A percentile compares a stretch with the other conserved stretches of the same genome.
These are phyloP conservation scores for Dendrostoma leiphaemia DNA, from an alignment of 2,329 filamentous ascomycete genomes.

Conservation along the genomic window DNA sequence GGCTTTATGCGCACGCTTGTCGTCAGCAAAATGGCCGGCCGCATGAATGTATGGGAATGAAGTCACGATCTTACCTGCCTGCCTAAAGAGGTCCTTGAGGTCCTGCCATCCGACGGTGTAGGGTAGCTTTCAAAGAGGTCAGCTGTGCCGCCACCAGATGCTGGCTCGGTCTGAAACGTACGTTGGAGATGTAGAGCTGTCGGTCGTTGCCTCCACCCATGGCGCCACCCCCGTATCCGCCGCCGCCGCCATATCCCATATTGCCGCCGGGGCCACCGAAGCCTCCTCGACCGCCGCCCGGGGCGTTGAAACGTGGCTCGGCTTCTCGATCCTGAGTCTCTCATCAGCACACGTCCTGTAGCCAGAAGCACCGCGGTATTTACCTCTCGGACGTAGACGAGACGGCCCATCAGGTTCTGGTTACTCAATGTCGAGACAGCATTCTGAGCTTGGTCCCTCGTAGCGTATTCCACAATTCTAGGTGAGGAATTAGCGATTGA, in stretches of 20 bases:
- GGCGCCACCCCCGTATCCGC: slow-evolving; percentile 32
- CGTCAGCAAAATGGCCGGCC: neutral
- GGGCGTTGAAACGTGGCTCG: slow-evolving; percentile 87
- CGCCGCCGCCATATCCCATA: slow-evolving; percentile 43
- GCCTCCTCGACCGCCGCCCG: slow-evolving; percentile 55
- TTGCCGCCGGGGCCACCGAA: slow-evolving; percentile 44
- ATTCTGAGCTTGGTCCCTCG: slow-evolving; percentile 96
- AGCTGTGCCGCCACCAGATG: slow-evolving; percentile 17
- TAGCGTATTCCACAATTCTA: slow-evolving; percentile 99
- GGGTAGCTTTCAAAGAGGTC: slow-evolving; percentile 66
- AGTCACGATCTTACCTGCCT: slow-evolving; percentile 74
- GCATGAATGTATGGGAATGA: slow-evolving; percentile 1
- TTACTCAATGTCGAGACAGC: slow-evolving; percentile 98
- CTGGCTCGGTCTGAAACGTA: slow-evolving; percentile 56
- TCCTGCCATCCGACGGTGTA: slow-evolving; percentile 99
- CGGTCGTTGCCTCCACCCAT: slow-evolving; percentile 58
- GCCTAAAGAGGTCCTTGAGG: slow-evolving; percentile 96
- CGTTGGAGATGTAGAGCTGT: slow-evolving; percentile 97
- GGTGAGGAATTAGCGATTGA: slow-evolving; percentile 28
- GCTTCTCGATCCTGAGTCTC: slow-evolving; percentile 82
- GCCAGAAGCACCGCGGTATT: slow-evolving; percentile 24
- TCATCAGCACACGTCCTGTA: slow-evolving; percentile 16
- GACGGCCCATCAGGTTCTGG: slow-evolving; percentile 96
- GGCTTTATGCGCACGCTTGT: slow-evolving; percentile 27
- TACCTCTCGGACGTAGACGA: slow-evolving; percentile 98